Percentiles rank a stretch among this genome's conserved stretches.
phyloP scores from a whole-genome alignment of 2,329 filamentous ascomycete genomes.

The Ascochyta fabae region DNA sequence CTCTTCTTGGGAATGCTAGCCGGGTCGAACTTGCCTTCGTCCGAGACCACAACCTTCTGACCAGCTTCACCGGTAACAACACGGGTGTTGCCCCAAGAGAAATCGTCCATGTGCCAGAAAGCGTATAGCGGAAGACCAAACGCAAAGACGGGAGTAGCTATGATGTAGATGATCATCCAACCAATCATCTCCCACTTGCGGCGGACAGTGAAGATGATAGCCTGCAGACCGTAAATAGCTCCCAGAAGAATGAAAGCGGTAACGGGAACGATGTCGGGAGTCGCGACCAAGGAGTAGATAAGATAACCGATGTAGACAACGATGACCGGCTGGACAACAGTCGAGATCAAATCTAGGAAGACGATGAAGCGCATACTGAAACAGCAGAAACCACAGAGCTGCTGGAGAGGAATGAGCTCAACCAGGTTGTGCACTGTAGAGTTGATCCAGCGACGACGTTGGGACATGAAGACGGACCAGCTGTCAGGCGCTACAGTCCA shows the following conservation, averaged over 20 bases:
- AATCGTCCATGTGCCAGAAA: slow-evolving; percentile 99
- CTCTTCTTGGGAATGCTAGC: slow-evolving; percentile 92
- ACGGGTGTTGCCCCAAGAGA: slow-evolving; percentile 99
- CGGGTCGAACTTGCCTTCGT: slow-evolving; percentile 98
- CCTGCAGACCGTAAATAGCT: slow-evolving; percentile 97
- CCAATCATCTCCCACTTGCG: slow-evolving; percentile 99
- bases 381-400: slow-evolving; percentile 99
- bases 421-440: slow-evolving; percentile 97
- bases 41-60: slow-evolving; percentile 88
- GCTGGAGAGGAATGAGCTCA: slow-evolving; percentile 89
- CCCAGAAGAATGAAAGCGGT: slow-evolving; percentile 89
- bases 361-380: slow-evolving; percentile 99
- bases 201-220: slow-evolving; percentile 93
- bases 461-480: slow-evolving; percentile 93
- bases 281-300: slow-evolving; percentile 72
- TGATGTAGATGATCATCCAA: slow-evolving; percentile 96
- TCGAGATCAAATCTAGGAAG: slow-evolving; percentile 90
- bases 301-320: slow-evolving; percentile 90
- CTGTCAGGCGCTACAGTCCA: slow-evolving; percentile 97
- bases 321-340: slow-evolving; percentile 88
- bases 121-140: slow-evolving; percentile 89
- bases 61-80: slow-evolving; percentile 93
- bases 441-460: slow-evolving; percentile 99
- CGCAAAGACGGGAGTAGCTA: slow-evolving; percentile 90
- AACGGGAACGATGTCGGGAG: slow-evolving; percentile 72